Base-by-base conservation (phyloP, 306 rosid species). In the Fragaria nilgerrensis region DNA sequence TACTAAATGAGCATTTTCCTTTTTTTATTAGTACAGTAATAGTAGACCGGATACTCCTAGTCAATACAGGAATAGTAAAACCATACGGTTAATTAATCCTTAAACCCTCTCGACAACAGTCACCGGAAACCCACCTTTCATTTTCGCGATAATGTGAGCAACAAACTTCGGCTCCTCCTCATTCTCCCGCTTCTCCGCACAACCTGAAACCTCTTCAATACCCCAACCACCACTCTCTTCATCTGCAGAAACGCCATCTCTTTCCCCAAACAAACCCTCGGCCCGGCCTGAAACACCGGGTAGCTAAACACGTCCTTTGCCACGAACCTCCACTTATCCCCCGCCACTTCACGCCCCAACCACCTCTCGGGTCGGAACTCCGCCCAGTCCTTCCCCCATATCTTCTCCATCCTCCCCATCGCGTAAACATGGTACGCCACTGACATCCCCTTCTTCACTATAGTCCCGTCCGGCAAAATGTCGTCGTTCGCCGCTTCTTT, bases 201-300 rank as follows among this genome's bases (percentile, higher is more conserved):
- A 63, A 93, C 87, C 79, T 25, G 79, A 49, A 93, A 93, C 61
- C 76, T 29, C 71, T 73, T 75, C 72, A 93, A 2, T 23, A 93
- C 78, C 0, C 82, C 95, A 0, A 85, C 84, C 39, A 87, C 89
- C 63, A 93, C 75, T 76, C 84, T 85, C 76, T 91, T 93, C 96
- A 93, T 93, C 68, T 93, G 97, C 88, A 93, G 34, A 62, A 91
- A 91, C 12, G 98, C 95, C 98, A 93, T 93, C 43, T 91, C 98
- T 80, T 75, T 89, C 9, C 97, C 93, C 78, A 91, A 19, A 50
- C 97, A 93, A 1, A 89, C 75, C 82, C 97, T 88, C 0, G 95
- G 98, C 5, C 98, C 97, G 2, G 92, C 97, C 66, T 93, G 95
- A 70, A 93, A 93, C 68, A 91, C 98, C 5, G 92, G 87, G 36